Percentiles rank a stretch among this genome's conserved stretches.
phyloP scores from a whole-genome alignment of 805 yeast genomes.

The Wickerhamomyces kurtzmanii region DNA sequence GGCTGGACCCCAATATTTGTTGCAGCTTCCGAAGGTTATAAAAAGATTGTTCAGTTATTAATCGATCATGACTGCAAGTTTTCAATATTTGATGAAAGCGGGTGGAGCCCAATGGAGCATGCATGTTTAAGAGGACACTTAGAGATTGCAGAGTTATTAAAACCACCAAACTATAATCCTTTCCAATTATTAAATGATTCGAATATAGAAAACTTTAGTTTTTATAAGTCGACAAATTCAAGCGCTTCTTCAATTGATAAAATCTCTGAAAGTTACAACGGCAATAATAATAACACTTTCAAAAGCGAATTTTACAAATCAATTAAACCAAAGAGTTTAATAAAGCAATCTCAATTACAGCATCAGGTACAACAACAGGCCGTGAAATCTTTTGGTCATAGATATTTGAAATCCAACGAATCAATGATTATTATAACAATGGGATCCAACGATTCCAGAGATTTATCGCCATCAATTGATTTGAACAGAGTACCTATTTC shows the following conservation, averaged over 20 bases:
- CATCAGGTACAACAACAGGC: constrained; percentile 26
- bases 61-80: constrained; percentile 42
- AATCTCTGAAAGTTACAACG: constrained; percentile 2
- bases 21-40: constrained; percentile 80
- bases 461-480: constrained; percentile 46
- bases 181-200: constrained; percentile 6
- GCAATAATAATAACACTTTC: constrained; percentile 1
- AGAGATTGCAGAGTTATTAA: constrained; percentile 51
- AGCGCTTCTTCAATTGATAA: constrained; percentile 9
- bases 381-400: constrained; percentile 80
- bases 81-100: constrained; percentile 64
- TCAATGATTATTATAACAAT: constrained; percentile 71
- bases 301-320: constrained; percentile 8
- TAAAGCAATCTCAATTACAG: neutral
- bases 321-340: constrained; percentile 8
- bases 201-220: too few relatives aligned
- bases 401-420: constrained; percentile 54
- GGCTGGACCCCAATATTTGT: constrained; percentile 94
- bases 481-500: constrained; percentile 68
- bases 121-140: constrained; percentile 87
- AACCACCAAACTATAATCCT: constrained; percentile 34
- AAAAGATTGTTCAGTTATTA: constrained; percentile 45
- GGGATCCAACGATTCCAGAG: constrained; percentile 78
- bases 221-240: constrained; percentile 7
- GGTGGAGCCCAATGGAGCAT: constrained; percentile 98